phyloP scores from a whole-genome alignment of 1,139 yeast genomes.

The Taphrina flavorubra region DNA sequence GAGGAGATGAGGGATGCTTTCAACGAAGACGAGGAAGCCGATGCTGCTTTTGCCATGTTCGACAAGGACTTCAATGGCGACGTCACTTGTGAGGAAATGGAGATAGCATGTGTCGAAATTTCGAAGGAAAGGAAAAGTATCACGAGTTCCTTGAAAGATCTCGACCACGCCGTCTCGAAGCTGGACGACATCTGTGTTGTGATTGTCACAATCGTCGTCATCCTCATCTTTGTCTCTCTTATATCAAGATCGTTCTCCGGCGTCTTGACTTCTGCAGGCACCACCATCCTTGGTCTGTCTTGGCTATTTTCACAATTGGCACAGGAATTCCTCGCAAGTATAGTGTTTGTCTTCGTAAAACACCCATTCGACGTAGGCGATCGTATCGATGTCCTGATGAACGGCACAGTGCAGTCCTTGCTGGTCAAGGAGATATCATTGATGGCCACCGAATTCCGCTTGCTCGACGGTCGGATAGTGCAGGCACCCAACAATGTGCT shows the following conservation, averaged over 20 bases:
- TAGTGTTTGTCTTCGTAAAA: slow-evolving; percentile 55
- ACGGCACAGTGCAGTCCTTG: slow-evolving; percentile 46
- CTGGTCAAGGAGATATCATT: slow-evolving; percentile 53
- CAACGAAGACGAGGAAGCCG: slow-evolving; percentile 51
- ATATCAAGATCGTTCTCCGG: slow-evolving; percentile 55
- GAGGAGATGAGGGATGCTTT: slow-evolving; percentile 49
- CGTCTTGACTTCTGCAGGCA: slow-evolving; percentile 56
- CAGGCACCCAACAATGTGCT: slow-evolving; percentile 55
- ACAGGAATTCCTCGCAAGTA: slow-evolving; percentile 54
- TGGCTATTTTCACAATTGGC: slow-evolving; percentile 54
- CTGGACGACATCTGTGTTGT: slow-evolving; percentile 53
- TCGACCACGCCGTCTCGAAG: slow-evolving; percentile 55
- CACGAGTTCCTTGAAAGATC: slow-evolving; percentile 53
- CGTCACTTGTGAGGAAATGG: slow-evolving; percentile 55
- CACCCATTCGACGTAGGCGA: slow-evolving; percentile 57
- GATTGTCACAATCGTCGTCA: slow-evolving; percentile 51
- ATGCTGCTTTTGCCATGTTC: slow-evolving; percentile 51
- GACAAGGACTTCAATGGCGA: slow-evolving; percentile 54
- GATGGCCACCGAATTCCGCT: slow-evolving; percentile 53
- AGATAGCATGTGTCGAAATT: slow-evolving; percentile 51
- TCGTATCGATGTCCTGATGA: slow-evolving; percentile 50
- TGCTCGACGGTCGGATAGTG: slow-evolving; percentile 49
- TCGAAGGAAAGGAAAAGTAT: slow-evolving; percentile 53
- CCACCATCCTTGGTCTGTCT: slow-evolving; percentile 54
- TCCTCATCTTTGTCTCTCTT: slow-evolving; percentile 55